Conservation (phyloP, 1,139 yeast species). For the Geotrichum candidum region DNA sequence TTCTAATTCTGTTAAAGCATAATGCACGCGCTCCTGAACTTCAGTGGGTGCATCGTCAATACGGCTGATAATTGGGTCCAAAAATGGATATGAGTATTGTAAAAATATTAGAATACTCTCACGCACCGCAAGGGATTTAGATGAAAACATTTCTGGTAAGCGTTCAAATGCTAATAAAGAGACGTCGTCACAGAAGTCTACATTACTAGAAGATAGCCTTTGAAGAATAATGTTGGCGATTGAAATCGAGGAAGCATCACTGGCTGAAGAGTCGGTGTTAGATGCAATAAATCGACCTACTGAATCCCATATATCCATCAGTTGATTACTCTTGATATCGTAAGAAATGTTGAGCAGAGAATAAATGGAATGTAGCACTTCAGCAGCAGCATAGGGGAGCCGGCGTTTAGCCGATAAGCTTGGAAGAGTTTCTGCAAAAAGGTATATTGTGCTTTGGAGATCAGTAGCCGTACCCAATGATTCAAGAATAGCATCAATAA, state of each 20-base stretch:
- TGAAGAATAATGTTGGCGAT: conserved; percentile 10
- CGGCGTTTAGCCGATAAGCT: conserved; percentile 6
- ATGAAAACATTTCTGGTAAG: conserved; percentile 5
- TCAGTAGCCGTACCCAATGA: conserved; percentile 2
- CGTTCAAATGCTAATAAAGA: conserved; percentile 8
- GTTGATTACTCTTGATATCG: conserved; percentile 5
- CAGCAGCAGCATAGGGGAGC: conserved; percentile 11
- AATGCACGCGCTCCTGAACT: conserved; percentile 3
- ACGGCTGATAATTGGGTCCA: not conserved
- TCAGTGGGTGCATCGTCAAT: conserved; percentile 10
- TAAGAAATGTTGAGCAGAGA: conserved; percentile 1
- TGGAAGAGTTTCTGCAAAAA: conserved; percentile 3
- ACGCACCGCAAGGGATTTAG: conserved; percentile 6
- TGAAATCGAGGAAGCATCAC: conserved; percentile 3
- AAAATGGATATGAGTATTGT: conserved; percentile 12
- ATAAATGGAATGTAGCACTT: conserved; percentile 6
- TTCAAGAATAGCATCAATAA: conserved; percentile 9
- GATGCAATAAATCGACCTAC: conserved; percentile 9
- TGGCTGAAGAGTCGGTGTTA: conserved; percentile 6
- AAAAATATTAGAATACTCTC: conserved; percentile 8
- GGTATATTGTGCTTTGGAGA: not conserved
- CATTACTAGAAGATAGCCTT: conserved; percentile 1
- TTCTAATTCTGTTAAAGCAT: not conserved
- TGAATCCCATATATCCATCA: conserved; percentile 11
- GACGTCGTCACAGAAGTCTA: conserved; percentile 6